Percentiles rank a stretch among this genome's conserved stretches.
Evolutionary conservation across 208 protist genomes (phyloP).

Genomic region (Leishmania amazonensis): DNA sequence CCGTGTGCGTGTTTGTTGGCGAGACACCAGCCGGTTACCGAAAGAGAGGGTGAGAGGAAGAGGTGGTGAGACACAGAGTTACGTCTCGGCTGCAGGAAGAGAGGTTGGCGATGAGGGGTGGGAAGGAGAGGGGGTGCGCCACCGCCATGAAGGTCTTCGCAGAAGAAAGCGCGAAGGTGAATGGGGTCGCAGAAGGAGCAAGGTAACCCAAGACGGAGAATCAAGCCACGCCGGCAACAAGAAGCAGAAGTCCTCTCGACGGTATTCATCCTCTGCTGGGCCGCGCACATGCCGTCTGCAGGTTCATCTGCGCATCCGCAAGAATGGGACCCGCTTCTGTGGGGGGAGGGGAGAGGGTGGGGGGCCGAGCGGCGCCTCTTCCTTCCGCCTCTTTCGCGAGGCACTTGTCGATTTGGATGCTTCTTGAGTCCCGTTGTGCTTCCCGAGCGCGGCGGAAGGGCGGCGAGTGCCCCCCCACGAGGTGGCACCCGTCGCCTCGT

Average conservation of each 20-base stretch:
- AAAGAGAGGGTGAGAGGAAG: neutral
- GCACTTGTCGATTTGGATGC: neutral
- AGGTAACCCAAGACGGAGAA: neutral
- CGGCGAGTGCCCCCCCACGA: neutral
- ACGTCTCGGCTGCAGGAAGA: neutral
- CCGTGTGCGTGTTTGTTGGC: neutral
- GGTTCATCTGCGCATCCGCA: neutral
- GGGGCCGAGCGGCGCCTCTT: neutral
- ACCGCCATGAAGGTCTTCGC: neutral
- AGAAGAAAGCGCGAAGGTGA: neutral
- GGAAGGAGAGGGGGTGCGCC: neutral
- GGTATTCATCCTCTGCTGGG: neutral
- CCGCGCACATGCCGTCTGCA: neutral
- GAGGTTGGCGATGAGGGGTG: neutral
- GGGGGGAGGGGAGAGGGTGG: too few relatives aligned
- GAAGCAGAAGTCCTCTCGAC: neutral
- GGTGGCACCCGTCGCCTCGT: neutral
- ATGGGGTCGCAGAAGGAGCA: neutral
- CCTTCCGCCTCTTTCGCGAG: neutral
- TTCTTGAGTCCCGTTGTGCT: neutral
- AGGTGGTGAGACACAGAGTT: neutral
- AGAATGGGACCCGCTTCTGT: neutral
- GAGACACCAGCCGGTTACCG: neutral
- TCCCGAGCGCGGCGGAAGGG: neutral
- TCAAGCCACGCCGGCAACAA: neutral